A percentile compares a stretch with the other conserved stretches of the same genome.
These are phyloP conservation scores for Porogramme epimiltina DNA, from an alignment of 1,284 basidiomycete species.

Conservation along the genomic window DNA sequence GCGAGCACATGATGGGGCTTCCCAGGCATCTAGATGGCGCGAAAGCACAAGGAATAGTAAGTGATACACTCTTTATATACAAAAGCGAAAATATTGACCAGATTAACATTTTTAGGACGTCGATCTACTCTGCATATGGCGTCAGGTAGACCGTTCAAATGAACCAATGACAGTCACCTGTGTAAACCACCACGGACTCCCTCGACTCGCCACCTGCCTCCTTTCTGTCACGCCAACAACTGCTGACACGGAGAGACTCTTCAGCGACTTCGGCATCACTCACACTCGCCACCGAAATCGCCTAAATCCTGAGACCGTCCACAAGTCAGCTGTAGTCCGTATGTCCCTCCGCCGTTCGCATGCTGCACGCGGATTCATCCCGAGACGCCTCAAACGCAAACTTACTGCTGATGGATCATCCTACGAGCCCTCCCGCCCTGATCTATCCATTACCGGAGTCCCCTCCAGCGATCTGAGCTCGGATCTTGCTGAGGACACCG, in stretches of 20 bases:
- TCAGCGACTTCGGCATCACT: conserved; percentile 25
- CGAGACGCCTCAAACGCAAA: background rate
- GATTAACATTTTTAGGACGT: too few relatives aligned
- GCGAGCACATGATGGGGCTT: background rate
- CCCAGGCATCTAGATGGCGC: background rate
- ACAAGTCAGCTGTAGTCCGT: conserved; percentile 4
- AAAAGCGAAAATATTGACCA: background rate
- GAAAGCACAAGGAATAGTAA: background rate
- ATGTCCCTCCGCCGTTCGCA: background rate
- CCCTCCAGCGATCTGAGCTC: background rate
- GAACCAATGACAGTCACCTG: background rate
- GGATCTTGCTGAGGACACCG: background rate
- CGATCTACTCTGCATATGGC: conserved; percentile 2
- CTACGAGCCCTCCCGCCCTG: background rate
- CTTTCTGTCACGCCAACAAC: conserved; percentile 25
- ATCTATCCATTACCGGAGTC: background rate
- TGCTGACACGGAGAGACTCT: conserved; percentile 23
- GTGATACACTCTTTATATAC: background rate
- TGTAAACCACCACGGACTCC: conserved; percentile 12
- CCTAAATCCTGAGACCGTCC: conserved; percentile 19
- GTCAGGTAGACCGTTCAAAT: background rate
- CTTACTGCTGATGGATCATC: background rate
- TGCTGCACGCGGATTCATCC: background rate
- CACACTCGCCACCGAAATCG: conserved; percentile 24
- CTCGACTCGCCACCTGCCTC: conserved; percentile 17